Percentiles rank a stretch among this genome's conserved stretches.
phyloP scores from a whole-genome alignment of 768 basidiomycete species.

The Phylloporus scabripes region DNA sequence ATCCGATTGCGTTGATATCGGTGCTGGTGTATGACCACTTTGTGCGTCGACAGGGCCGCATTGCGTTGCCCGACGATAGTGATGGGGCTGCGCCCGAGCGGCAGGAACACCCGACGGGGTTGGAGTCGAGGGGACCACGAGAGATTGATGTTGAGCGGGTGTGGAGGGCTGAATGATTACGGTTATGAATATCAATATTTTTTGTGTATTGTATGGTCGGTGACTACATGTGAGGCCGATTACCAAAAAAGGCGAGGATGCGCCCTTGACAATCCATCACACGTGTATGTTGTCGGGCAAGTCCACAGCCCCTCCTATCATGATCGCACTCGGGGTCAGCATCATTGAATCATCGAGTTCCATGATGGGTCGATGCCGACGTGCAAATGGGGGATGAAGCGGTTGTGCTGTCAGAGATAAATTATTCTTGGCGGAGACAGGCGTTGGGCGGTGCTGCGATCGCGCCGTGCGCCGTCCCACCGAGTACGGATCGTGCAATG shows the following conservation, averaged over 20 bases:
- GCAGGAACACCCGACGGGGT: not conserved
- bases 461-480: not conserved
- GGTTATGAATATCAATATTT: not conserved
- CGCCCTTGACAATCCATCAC: not conserved
- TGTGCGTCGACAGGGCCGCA: constrained; percentile 27
- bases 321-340: constrained; percentile 1
- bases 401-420: too few species aligned
- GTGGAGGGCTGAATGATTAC: constrained; percentile 29
- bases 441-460: too few species aligned
- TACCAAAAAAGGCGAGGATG: constrained; percentile 3
- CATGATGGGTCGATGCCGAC: too few species aligned
- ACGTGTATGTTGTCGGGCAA: not conserved
- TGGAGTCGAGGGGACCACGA: constrained; percentile 24
- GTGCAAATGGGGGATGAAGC: too few species aligned
- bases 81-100: constrained; percentile 4
- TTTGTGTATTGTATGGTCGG: not conserved
- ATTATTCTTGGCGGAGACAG: too few species aligned
- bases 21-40: constrained; percentile 37
- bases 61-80: constrained; percentile 39
- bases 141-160: constrained; percentile 41
- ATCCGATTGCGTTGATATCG: constrained; percentile 54
- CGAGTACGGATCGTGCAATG: not conserved
- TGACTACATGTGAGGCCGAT: not conserved
- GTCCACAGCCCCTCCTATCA: constrained; percentile 5
- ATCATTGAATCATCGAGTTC: not conserved